A percentile compares a stretch with the other conserved stretches of the same genome.
phyloP scores from a whole-genome alignment of 768 basidiomycete species.

The Boletus bicolor region DNA sequence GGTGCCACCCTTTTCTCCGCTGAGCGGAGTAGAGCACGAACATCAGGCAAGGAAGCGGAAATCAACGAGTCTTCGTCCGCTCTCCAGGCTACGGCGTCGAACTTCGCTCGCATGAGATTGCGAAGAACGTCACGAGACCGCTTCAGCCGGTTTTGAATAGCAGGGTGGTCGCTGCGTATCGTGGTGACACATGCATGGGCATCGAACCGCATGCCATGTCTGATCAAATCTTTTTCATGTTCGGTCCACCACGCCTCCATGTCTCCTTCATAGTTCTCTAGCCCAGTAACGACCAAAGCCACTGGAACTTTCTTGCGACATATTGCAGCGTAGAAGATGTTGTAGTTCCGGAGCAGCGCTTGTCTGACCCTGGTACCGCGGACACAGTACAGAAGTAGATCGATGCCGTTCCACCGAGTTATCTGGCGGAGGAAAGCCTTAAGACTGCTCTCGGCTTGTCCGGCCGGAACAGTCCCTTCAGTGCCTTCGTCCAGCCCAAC shows the following conservation, averaged over 20 bases:
- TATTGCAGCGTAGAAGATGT: slow-evolving; percentile 28
- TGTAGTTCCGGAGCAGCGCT: slow-evolving; percentile 29
- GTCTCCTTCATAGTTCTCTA: slow-evolving; percentile 33
- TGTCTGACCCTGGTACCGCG: slow-evolving; percentile 32
- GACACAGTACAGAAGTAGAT: slow-evolving; percentile 34
- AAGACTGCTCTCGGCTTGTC: slow-evolving; percentile 24
- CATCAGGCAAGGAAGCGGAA: slow-evolving; percentile 21
- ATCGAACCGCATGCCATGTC: slow-evolving; percentile 34
- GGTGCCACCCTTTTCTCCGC: slow-evolving; percentile 12
- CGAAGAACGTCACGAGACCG: slow-evolving; percentile 22
- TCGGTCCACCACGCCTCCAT: slow-evolving; percentile 40
- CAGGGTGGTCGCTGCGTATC: slow-evolving; percentile 23
- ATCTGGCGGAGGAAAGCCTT: slow-evolving; percentile 35
- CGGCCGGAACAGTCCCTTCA: slow-evolving; percentile 26
- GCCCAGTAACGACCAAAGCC: slow-evolving; percentile 34
- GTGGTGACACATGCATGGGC: slow-evolving; percentile 43
- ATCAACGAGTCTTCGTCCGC: slow-evolving; percentile 17
- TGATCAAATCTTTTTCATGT: slow-evolving; percentile 31
- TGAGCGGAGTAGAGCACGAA: slow-evolving; percentile 12
- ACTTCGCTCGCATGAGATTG: slow-evolving; percentile 15
- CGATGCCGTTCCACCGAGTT: slow-evolving; percentile 23
- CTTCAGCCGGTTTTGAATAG: slow-evolving; percentile 18
- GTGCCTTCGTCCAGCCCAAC: slow-evolving; percentile 32
- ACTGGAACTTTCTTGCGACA: slow-evolving; percentile 32
- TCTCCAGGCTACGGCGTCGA: slow-evolving; percentile 21